A percentile compares a stretch with the other conserved stretches of the same genome.
Conservation (phyloP, 371 early-diverging fungal species). For the Lichtheimia corymbifera region DNA sequence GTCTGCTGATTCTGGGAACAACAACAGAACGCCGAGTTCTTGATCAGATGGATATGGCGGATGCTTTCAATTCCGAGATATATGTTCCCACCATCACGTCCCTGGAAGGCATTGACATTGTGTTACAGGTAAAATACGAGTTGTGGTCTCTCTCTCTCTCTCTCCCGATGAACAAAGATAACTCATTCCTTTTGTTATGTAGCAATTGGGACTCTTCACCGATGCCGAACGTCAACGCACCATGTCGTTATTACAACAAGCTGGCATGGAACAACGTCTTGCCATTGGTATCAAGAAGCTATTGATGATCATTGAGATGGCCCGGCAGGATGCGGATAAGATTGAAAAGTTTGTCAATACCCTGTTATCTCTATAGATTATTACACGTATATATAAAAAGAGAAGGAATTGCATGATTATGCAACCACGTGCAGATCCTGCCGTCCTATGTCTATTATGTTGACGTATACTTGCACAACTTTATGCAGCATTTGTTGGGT, state of each 20-base stretch:
- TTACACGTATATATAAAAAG: no score
- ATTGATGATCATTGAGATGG: conserved; percentile 88
- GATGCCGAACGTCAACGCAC: conserved; percentile 61
- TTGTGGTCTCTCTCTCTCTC: conserved; percentile 1
- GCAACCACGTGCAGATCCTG: no score
- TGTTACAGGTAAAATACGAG: conserved; percentile 51
- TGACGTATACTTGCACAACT: no score
- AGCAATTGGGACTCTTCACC: conserved; percentile 61
- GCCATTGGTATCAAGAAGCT: conserved; percentile 92
- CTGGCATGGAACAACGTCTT: conserved; percentile 61
- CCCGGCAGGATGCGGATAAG: conserved; percentile 76
- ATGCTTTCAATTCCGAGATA: conserved; percentile 84
- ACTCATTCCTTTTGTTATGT: conserved; percentile 3
- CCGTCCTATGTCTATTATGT: no score
- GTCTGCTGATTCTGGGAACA: conserved; percentile 87
- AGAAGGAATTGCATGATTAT: no score
- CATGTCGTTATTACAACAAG: conserved; percentile 52
- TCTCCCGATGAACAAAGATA: conserved; percentile 15
- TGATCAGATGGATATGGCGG: conserved; percentile 85
- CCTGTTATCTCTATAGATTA: conserved; percentile 30
- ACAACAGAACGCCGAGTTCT: conserved; percentile 80
- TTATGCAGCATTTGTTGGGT: no score
- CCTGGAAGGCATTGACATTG: conserved; percentile 65
- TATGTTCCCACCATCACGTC: conserved; percentile 77
- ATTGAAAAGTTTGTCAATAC: conserved; percentile 64